Conservation (phyloP, 2,329 filamentous ascomycete species). For the Colletotrichum navitas region DNA sequence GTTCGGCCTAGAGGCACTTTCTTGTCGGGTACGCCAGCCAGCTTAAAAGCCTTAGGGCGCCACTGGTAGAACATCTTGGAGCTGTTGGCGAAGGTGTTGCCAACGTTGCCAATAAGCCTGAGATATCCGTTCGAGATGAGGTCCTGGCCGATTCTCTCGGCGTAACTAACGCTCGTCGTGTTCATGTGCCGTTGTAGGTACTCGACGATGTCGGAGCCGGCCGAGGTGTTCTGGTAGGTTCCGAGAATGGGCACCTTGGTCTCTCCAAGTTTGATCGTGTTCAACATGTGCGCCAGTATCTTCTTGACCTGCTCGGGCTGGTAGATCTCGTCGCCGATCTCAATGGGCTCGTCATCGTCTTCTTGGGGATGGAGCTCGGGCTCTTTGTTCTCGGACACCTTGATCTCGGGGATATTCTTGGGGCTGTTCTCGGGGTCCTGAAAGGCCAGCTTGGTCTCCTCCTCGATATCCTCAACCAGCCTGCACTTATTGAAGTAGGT, state of each 20-base stretch:
- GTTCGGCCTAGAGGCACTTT: conserved; percentile 79
- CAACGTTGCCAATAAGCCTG: conserved; percentile 92
- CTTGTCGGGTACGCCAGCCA: conserved; percentile 90
- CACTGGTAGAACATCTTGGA: conserved; percentile 98
- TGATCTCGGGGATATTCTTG: conserved; percentile 85
- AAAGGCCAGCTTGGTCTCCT: conserved; percentile 98
- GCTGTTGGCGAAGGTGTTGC: conserved; percentile 96
- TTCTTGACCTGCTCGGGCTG: conserved; percentile 89
- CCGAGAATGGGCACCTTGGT: conserved; percentile 96
- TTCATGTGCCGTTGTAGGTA: conserved; percentile 92
- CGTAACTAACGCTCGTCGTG: conserved; percentile 86
- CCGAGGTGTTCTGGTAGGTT: conserved; percentile 92
- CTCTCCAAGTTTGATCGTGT: conserved; percentile 88
- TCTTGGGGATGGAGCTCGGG: conserved; percentile 71
- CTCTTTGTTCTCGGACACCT: conserved; percentile 78
- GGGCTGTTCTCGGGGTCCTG: conserved; percentile 85
- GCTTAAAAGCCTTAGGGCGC: conserved; percentile 90
- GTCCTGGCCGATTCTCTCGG: conserved; percentile 95
- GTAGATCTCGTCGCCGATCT: conserved; percentile 92
- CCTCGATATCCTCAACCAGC: conserved; percentile 93
- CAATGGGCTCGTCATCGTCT: conserved; percentile 86
- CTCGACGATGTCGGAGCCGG: conserved; percentile 92
- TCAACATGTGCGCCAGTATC: conserved; percentile 86
- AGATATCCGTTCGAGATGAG: conserved; percentile 88
- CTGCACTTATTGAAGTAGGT: conserved; percentile 99